Base-by-base conservation (phyloP, 306 rosid genomes). In the Prunus padus region DNA sequence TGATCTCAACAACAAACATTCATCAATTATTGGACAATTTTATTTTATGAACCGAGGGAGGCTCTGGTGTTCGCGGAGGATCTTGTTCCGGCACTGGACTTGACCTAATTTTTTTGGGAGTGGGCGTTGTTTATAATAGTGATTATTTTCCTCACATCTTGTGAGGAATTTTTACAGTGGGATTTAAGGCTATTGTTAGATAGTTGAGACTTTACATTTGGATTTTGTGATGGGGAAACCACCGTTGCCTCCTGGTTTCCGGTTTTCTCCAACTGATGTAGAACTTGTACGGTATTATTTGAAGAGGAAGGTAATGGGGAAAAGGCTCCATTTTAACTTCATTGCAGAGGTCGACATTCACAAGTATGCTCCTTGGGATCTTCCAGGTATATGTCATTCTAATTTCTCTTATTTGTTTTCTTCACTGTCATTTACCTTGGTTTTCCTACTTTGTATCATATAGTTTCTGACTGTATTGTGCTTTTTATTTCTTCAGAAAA, bases 331-430 rank as follows among this genome's bases (percentile, higher is more conserved):
- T 42, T 0, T 50, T 64, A 77, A 75, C 8, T 82, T 80, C 7
- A 77, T 93, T 45, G 46, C 92, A 10, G 97, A 91, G 82, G 76
- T 91, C 59, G 86, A 91, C 76, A 77, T 93, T 3, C 89, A 89
- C 83, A 87, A 91, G 70, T 79, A 70, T 30, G 73, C 82, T 45
- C 96, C 98, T 6, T 89, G 92, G 93, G 93, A 89, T 71, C 97
- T 93, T 52, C 93, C 92, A 73, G 98, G 98, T 93, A 70, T 65
- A 74, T 28, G 16, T 15, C 72, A 10, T 23, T 59, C 7, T 54
- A 33, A 25, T 25, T 14, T 73, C 20, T 37, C 11, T 50, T 73
- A 56, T 11, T 56, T 28, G 18, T 37, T 16, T 52, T 20, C 16
- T 12, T 3, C 4, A 0, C 13, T 28, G 11, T 49, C n/a, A 11